Base-by-base conservation (phyloP, 2,329 filamentous ascomycete genomes). In the Lecanicillium sp. region DNA sequence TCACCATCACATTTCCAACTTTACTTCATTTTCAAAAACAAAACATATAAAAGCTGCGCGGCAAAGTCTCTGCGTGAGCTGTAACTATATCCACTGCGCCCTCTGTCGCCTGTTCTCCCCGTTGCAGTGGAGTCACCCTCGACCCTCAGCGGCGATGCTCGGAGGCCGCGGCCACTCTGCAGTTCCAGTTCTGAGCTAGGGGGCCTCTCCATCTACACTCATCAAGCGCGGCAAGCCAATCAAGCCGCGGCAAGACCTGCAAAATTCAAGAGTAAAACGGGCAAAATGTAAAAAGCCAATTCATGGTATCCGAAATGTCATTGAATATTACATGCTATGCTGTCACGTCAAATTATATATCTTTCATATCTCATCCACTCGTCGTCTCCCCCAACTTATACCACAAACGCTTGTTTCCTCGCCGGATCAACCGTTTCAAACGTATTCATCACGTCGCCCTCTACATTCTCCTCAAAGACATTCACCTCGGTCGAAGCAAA, bases 401-500 rank as follows among this genome's bases (percentile, higher is more conserved):
- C 52, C 42, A 53, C 50, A 30, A 51, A 8, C 26, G 49, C 43
- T 55, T 53, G 38, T 55, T 52, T 26, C 50, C 51, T 17, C 51
- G 39, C 11, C 7, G 26, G 26, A 12, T 29, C 45, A 32, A 45
- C 43, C 40, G 62, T 58, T 11, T 73, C 69, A 56, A 78, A 79
- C 30, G 67, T 67, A 43, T 71, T 62, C 61, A 80, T 63, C 4
- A 77, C 64, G 21, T 67, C 66, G 23, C 65, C 67, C 45, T 73
- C 68, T n/a, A 80, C 64, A 9, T 64, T 62, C 57, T 76, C 74
- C 36, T 69, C 68, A 52, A 81, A 80, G 10, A 78, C 78, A 49
- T 81, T 71, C 8, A 81, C 76, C 51, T 75, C 58, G 2, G 78
- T 79, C 20, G 61, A 61, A 8, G 80, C 77, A 62, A 93, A 94